A percentile compares a stretch with the other conserved stretches of the same genome.
Evolutionary conservation across 768 basidiomycete genomes (phyloP).

Genomic region (Calocera cornea): DNA sequence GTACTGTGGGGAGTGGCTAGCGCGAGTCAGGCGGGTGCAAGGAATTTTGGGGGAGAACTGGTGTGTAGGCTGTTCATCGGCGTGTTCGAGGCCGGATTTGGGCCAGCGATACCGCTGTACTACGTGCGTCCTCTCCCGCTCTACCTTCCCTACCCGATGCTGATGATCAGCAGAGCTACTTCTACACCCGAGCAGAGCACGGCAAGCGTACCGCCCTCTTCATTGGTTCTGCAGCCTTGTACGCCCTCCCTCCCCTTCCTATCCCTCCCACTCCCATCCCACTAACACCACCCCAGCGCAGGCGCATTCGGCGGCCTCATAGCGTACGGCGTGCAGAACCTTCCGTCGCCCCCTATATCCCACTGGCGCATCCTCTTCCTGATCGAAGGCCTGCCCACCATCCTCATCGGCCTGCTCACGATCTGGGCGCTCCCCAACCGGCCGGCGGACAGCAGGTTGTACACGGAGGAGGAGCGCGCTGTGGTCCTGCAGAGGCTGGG

Average conservation of each 20-base stretch:
- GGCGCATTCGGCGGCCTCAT: constrained; percentile 12
- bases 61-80: constrained; percentile 28
- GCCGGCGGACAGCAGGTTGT: constrained; percentile 51
- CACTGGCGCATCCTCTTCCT: constrained; percentile 27
- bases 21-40: constrained; percentile 23
- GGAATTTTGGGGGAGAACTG: constrained; percentile 23
- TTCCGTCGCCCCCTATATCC: constrained; percentile 15
- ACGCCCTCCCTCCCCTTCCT: constrained; percentile 18
- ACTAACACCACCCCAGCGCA: not conserved
- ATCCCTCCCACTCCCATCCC: not conserved
- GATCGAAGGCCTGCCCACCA: constrained; percentile 43
- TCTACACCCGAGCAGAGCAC: constrained; percentile 26
- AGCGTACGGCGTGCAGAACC: constrained; percentile 18
- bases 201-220: constrained; percentile 29
- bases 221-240: constrained; percentile 21
- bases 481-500: constrained; percentile 53
- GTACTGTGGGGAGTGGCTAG: constrained; percentile 29
- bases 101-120: constrained; percentile 18
- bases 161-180: not conserved
- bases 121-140: constrained; percentile 11
- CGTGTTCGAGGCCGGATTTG: constrained; percentile 24
- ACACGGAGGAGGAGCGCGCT: constrained; percentile 35
- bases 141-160: constrained; percentile 11
- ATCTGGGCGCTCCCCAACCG: constrained; percentile 49
- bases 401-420: constrained; percentile 46